A percentile compares a stretch with the other conserved stretches of the same genome.
phyloP scores from a whole-genome alignment of 768 basidiomycete species.

The Russula olivacea region DNA sequence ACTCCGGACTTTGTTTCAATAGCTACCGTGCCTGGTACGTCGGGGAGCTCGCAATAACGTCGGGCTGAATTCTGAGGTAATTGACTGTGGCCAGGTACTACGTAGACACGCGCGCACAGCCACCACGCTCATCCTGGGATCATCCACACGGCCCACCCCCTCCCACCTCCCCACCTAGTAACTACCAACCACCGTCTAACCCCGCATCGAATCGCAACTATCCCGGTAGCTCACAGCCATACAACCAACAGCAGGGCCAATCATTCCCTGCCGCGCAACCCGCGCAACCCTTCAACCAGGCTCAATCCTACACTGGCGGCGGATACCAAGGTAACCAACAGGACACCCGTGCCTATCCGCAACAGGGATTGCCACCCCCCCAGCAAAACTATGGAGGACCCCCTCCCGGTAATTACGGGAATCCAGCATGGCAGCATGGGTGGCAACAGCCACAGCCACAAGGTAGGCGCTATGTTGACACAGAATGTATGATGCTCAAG shows the following conservation, averaged over 20 bases:
- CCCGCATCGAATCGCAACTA: constrained; percentile 40
- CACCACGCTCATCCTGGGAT: constrained; percentile 62
- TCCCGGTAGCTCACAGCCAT: background rate
- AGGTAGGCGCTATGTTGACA: constrained; percentile 2
- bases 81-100: constrained; percentile 55
- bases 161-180: constrained; percentile 31
- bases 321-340: constrained; percentile 24
- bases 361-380: background rate
- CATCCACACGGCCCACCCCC: constrained; percentile 56
- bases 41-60: background rate
- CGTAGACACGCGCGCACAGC: constrained; percentile 57
- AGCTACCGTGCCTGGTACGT: constrained; percentile 65
- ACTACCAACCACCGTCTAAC: constrained; percentile 35
- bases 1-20: constrained; percentile 25
- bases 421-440: constrained; percentile 18
- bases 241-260: constrained; percentile 30
- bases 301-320: constrained; percentile 26
- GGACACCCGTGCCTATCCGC: background rate
- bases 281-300: constrained; percentile 14
- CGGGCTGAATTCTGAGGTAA: background rate
- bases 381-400: constrained; percentile 18
- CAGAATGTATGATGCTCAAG: background rate
- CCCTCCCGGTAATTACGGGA: constrained; percentile 24
- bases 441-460: constrained; percentile 21
- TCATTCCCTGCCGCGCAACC: constrained; percentile 19